Conservation (phyloP, 179 eudicot species). For the Gypsophila paniculata region DNA sequence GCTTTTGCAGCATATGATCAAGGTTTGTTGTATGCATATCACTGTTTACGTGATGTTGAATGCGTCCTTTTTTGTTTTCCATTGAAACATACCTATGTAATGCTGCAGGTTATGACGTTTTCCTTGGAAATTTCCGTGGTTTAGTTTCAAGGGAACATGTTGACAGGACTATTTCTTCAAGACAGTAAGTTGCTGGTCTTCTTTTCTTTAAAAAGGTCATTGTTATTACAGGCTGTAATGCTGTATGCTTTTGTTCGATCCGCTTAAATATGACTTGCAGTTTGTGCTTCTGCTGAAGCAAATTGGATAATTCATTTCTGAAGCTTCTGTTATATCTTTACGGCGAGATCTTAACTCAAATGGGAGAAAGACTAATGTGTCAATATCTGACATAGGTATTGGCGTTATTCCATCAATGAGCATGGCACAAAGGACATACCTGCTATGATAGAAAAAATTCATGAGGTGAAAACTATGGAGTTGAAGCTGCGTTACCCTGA, state of each 20-base stretch:
- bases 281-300: neutral
- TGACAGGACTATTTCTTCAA: conserved; percentile 70
- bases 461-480: conserved; percentile 69
- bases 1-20: conserved; percentile 98
- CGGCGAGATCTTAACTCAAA: neutral
- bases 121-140: conserved; percentile 90
- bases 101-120: conserved; percentile 81
- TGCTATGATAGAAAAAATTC: conserved; percentile 81
- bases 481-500: conserved; percentile 43
- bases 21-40: conserved; percentile 41
- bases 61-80: neutral
- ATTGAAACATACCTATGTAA: neutral
- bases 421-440: conserved; percentile 90
- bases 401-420: conserved; percentile 92
- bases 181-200: conserved; percentile 47
- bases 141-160: conserved; percentile 88
- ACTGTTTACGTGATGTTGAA: neutral
- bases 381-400: conserved; percentile 53
- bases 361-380: neutral
- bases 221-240: neutral
- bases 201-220: neutral
- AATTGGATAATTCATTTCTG: neutral
- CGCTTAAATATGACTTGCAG: neutral
- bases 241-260: neutral
- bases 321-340: neutral